Evolutionary conservation across 257 asterid species (phyloP).

Genomic region (Nicotiana obtusifolia): DNA sequence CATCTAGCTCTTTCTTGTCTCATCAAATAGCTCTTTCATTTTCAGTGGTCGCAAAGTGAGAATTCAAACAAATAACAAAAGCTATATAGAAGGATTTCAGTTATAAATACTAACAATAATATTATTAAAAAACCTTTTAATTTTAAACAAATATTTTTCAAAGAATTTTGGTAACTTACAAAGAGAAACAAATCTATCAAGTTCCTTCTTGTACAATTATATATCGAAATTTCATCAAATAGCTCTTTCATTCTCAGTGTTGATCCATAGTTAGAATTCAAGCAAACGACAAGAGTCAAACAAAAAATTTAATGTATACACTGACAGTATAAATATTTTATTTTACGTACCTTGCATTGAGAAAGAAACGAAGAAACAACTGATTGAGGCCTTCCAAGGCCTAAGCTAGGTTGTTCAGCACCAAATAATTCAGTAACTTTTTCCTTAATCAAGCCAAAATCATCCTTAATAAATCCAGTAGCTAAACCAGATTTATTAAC

Average conservation of each 20-base stretch:
- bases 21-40: neutral
- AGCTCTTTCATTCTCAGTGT: neutral
- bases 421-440: conserved; percentile 30
- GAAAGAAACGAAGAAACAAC: conserved; percentile 36
- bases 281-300: too few species aligned
- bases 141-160: neutral
- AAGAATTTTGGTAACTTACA: neutral
- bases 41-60: neutral
- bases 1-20: neutral
- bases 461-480: conserved; percentile 46
- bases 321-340: neutral
- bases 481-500: conserved; percentile 58
- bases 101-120: neutral
- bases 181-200: too few species aligned
- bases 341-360: conserved; percentile 42
- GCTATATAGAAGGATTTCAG: neutral
- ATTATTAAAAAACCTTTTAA: too few species aligned
- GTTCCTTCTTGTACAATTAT: neutral
- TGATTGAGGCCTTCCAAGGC: conserved; percentile 38
- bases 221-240: neutral
- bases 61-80: neutral
- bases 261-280: neutral
- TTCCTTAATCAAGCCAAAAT: conserved; percentile 25
- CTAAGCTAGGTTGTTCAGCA: conserved; percentile 45
- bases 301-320: too few species aligned